Evolutionary conservation across 2,329 filamentous ascomycete species (phyloP).

Genomic region (Aspergillus hiratsukae): DNA sequence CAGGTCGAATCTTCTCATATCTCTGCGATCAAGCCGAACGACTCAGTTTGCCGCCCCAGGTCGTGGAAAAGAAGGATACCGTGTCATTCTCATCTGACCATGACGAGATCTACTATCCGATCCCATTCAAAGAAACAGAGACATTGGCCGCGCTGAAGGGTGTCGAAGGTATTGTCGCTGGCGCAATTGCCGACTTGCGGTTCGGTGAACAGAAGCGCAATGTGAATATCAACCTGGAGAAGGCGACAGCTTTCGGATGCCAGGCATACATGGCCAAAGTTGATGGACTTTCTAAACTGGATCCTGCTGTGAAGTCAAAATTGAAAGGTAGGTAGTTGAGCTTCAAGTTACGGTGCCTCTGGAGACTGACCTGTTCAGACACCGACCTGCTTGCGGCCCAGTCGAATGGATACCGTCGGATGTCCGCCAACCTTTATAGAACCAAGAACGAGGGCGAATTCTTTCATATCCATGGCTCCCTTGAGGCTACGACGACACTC

Average conservation of each 20-base stretch:
- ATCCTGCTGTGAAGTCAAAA: constrained; percentile 34
- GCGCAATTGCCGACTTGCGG: constrained; percentile 55
- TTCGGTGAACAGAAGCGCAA: constrained; percentile 42
- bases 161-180: constrained; percentile 56
- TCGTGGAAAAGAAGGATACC: constrained; percentile 27
- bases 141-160: constrained; percentile 55
- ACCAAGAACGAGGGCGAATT: constrained; percentile 63
- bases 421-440: constrained; percentile 68
- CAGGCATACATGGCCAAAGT: constrained; percentile 42
- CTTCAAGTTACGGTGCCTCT: no score
- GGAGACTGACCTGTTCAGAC: constrained; percentile 44
- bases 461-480: constrained; percentile 71
- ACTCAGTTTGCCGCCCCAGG: constrained; percentile 29
- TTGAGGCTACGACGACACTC: constrained; percentile 66
- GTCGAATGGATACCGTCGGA: constrained; percentile 64
- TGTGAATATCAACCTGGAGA: constrained; percentile 35
- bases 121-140: constrained; percentile 51
- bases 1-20: constrained; percentile 33
- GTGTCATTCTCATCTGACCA: constrained; percentile 35
- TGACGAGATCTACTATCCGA: constrained; percentile 38
- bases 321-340: constrained; percentile 30
- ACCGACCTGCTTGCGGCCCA: constrained; percentile 69
- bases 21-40: constrained; percentile 34
- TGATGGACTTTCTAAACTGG: constrained; percentile 35
- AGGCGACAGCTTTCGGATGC: constrained; percentile 38